Conservation (phyloP, 2,329 filamentous ascomycete species). For the Cercospora berteroae region DNA sequence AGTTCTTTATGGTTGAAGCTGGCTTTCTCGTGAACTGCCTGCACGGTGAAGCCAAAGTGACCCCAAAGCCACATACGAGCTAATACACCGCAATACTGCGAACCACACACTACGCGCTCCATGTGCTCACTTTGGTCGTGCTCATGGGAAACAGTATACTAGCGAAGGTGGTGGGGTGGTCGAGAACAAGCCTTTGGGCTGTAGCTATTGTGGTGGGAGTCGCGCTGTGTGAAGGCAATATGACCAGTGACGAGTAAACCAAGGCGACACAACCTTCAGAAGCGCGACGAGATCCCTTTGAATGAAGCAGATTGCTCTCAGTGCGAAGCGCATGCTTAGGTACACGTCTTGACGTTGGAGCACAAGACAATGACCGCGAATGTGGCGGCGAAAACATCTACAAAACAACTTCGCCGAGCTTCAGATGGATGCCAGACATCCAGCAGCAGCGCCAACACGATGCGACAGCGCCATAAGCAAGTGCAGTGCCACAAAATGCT, state of each 20-base stretch:
- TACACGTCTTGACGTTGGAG: not conserved
- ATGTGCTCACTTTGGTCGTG: not conserved
- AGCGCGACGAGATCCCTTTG: not conserved
- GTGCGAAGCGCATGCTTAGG: not conserved
- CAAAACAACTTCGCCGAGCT: not conserved
- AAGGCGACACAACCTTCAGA: not conserved
- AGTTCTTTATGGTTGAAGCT: not conserved
- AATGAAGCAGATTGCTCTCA: not conserved
- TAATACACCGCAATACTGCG: not conserved
- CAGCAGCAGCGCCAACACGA: not conserved
- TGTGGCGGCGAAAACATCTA: not conserved
- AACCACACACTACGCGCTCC: not conserved
- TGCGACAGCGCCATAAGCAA: not conserved
- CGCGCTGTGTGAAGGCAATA: not conserved
- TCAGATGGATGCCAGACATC: not conserved
- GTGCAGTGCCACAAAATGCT: not conserved
- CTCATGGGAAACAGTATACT: not conserved
- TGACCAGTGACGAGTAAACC: not conserved
- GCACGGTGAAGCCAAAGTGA: not conserved
- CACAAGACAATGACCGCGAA: not conserved
- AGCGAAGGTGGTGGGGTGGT: not conserved
- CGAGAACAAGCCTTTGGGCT: not conserved
- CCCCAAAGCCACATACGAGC: not conserved
- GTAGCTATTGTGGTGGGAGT: not conserved
- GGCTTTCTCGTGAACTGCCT: not conserved